Evolutionary conservation across 1,284 basidiomycete species (phyloP).

Genomic region (Singerocomus inundabilis): DNA sequence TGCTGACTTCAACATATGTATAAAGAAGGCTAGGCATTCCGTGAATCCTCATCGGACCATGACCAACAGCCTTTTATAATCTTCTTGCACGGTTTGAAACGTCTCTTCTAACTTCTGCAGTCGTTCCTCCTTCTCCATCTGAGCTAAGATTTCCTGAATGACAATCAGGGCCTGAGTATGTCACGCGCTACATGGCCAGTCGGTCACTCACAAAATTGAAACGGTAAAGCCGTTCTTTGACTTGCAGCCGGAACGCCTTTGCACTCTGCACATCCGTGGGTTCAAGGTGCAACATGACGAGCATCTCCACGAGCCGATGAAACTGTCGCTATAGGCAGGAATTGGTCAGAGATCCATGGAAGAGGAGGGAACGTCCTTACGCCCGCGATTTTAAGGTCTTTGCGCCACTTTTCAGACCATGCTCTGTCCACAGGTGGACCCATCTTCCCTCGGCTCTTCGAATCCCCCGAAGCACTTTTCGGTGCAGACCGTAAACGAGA

Average conservation of each 20-base stretch:
- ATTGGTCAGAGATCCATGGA: constrained; percentile 7
- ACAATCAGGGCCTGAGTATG: constrained; percentile 1
- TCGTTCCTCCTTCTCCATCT: constrained; percentile 83
- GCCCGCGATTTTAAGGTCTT: constrained; percentile 85
- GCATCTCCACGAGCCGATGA: constrained; percentile 88
- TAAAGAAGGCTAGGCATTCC: too few relatives aligned
- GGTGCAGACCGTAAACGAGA: constrained; percentile 40
- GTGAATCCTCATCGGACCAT: constrained; percentile 38
- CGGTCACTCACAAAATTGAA: constrained; percentile 83
- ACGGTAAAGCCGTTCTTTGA: constrained; percentile 90
- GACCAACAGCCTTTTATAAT: constrained; percentile 80
- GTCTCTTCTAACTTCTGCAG: constrained; percentile 92
- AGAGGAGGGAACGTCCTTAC: constrained; percentile 43
- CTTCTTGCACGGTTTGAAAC: constrained; percentile 83
- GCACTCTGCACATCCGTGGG: constrained; percentile 54
- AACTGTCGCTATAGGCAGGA: constrained; percentile 75
- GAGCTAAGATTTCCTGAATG: constrained; percentile 77
- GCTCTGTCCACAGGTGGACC: constrained; percentile 73
- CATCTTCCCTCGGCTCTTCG: constrained; percentile 55
- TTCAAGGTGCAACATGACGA: constrained; percentile 75
- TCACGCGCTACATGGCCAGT: neutral
- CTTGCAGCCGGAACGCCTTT: constrained; percentile 76
- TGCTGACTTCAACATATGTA: too few relatives aligned
- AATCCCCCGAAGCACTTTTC: constrained; percentile 30
- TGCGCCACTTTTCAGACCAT: constrained; percentile 82